Percentiles rank a stretch among this genome's conserved stretches.
Evolutionary conservation across 371 early-diverging fungal species (phyloP).

Genomic region (Mucor irregularis): DNA sequence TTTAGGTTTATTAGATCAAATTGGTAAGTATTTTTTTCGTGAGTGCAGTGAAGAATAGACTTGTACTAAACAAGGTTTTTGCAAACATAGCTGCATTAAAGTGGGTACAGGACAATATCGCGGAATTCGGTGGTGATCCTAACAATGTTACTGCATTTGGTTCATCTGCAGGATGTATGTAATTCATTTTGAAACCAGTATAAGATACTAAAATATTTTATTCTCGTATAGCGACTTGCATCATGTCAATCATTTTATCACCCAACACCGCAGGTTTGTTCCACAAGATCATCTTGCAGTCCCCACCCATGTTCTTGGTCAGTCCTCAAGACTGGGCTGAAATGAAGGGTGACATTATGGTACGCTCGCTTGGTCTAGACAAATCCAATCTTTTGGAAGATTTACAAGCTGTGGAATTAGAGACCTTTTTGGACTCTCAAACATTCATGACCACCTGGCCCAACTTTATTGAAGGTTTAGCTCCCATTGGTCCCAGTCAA

Average conservation of each 20-base stretch:
- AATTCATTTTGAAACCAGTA: background rate
- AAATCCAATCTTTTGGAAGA: conserved; percentile 14
- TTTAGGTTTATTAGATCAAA: conserved; percentile 38
- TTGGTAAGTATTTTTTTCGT: conserved; percentile 17
- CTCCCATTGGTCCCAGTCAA: conserved; percentile 29
- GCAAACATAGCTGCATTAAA: conserved; percentile 20
- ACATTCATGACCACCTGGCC: conserved; percentile 44
- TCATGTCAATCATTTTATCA: conserved; percentile 22
- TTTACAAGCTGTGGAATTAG: conserved; percentile 18
- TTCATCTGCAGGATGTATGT: conserved; percentile 38
- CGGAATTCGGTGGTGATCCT: conserved; percentile 33
- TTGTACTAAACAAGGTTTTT: background rate
- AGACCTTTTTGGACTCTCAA: conserved; percentile 32
- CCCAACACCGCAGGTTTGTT: conserved; percentile 26
- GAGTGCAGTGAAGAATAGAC: background rate
- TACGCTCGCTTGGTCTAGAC: conserved; percentile 27
- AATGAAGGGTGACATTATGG: conserved; percentile 30
- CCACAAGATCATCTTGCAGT: conserved; percentile 25
- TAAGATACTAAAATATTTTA: background rate
- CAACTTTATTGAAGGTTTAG: conserved; percentile 39
- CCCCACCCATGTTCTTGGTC: conserved; percentile 36
- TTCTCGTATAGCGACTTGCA: conserved; percentile 15
- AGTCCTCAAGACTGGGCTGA: conserved; percentile 35
- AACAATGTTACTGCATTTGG: conserved; percentile 40
- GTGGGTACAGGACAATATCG: conserved; percentile 36